Evolutionary conservation across 2,329 filamentous ascomycete genomes (phyloP).

Genomic region (Bipolaris victoriae): DNA sequence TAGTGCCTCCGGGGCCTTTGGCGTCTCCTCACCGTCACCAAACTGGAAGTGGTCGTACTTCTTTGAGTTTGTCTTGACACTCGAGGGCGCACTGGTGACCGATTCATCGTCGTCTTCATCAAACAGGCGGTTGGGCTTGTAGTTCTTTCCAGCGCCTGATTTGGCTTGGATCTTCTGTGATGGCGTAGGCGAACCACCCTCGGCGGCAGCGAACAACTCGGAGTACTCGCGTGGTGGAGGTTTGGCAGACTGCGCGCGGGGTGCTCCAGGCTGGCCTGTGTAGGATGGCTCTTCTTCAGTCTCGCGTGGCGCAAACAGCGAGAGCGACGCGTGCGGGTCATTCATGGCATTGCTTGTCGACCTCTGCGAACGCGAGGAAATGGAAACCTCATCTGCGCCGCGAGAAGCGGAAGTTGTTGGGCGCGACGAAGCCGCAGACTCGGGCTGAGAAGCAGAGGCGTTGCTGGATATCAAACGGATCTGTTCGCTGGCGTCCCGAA

Average conservation of each 20-base stretch:
- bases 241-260: constrained; percentile 70
- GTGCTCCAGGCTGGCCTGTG: constrained; percentile 60
- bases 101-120: constrained; percentile 59
- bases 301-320: constrained; percentile 75
- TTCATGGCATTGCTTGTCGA: constrained; percentile 48
- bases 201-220: constrained; percentile 70
- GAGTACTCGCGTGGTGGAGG: constrained; percentile 69
- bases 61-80: constrained; percentile 71
- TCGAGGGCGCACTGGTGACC: constrained; percentile 27
- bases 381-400: constrained; percentile 40
- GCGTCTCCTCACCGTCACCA: constrained; percentile 62
- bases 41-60: constrained; percentile 90
- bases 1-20: constrained; percentile 55
- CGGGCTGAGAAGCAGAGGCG: constrained; percentile 49
- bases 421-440: constrained; percentile 39
- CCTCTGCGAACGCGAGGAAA: constrained; percentile 49
- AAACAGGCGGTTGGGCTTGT: constrained; percentile 62
- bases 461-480: constrained; percentile 73
- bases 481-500: constrained; percentile 85
- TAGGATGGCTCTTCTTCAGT: constrained; percentile 59
- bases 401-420: constrained; percentile 43
- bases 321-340: constrained; percentile 68
- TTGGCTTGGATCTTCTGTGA: constrained; percentile 53
- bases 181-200: constrained; percentile 47
- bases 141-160: constrained; percentile 59